Conservation (phyloP, 2,329 filamentous ascomycete genomes). For the Venturiaceae sp. region DNA sequence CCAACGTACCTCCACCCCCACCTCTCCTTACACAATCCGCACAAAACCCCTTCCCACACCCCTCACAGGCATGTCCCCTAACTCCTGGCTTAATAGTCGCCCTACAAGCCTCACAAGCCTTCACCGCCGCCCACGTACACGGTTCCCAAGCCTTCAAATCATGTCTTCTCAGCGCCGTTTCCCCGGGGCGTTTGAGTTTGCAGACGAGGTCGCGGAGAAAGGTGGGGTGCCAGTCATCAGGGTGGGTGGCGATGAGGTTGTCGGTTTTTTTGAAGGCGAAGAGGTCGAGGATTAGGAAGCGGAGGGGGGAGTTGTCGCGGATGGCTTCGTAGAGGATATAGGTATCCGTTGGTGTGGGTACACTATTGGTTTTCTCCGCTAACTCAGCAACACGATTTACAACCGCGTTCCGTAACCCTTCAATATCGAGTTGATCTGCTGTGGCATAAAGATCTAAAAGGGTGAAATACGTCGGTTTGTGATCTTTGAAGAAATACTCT, state of each 20-base stretch:
- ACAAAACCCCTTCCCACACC: slow-evolving; percentile 33
- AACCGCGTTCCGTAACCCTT: slow-evolving; percentile 34
- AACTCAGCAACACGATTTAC: slow-evolving; percentile 33
- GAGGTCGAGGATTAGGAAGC: slow-evolving; percentile 35
- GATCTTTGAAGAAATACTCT: slow-evolving; percentile 30
- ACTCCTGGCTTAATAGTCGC: slow-evolving; percentile 27
- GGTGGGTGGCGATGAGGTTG: slow-evolving; percentile 33
- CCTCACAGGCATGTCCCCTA: slow-evolving; percentile 28
- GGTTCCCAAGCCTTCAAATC: slow-evolving; percentile 29
- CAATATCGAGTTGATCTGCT: slow-evolving; percentile 36
- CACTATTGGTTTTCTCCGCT: slow-evolving; percentile 37
- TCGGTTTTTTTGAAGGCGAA: slow-evolving; percentile 45
- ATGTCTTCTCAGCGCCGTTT: slow-evolving; percentile 32
- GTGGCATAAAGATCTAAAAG: slow-evolving; percentile 37
- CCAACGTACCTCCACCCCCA: slow-evolving; percentile 10
- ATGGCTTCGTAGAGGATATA: slow-evolving; percentile 37
- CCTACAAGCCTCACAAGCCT: slow-evolving; percentile 29
- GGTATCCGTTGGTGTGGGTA: slow-evolving; percentile 39
- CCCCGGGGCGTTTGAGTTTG: slow-evolving; percentile 34
- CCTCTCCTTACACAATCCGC: slow-evolving; percentile 22
- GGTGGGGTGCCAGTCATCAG: slow-evolving; percentile 36
- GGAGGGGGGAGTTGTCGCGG: slow-evolving; percentile 26
- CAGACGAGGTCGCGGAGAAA: slow-evolving; percentile 39
- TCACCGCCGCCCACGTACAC: slow-evolving; percentile 18
- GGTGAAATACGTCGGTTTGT: slow-evolving; percentile 40